Evolutionary conservation across 495 filamentous ascomycete species (phyloP).

Genomic region (Penicillium arizonense): DNA sequence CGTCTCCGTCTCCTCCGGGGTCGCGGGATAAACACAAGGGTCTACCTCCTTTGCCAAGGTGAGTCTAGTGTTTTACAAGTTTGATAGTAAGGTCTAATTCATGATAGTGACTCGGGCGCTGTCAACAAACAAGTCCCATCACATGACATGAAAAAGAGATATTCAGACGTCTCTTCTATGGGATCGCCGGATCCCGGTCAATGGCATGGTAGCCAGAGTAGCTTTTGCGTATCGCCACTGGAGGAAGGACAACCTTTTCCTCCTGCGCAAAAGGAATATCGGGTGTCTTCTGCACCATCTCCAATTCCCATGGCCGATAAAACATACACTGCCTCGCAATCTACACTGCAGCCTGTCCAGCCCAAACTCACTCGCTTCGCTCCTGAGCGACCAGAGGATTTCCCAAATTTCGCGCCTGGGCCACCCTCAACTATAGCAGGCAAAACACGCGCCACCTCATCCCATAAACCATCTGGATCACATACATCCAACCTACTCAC

Average conservation of each 20-base stretch:
- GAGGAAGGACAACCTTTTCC: conserved; percentile 23
- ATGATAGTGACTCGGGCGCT: not conserved
- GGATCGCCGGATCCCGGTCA: conserved; percentile 31
- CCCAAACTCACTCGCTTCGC: conserved; percentile 12
- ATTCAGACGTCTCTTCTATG: conserved; percentile 46
- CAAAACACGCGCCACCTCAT: conserved; percentile 21
- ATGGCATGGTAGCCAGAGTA: conserved; percentile 25
- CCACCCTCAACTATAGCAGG: conserved; percentile 39
- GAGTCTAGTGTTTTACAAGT: conserved; percentile 13
- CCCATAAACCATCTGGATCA: conserved; percentile 21
- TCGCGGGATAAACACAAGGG: too few species aligned
- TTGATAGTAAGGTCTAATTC: conserved; percentile 2
- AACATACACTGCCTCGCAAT: not conserved
- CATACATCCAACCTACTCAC: conserved; percentile 24
- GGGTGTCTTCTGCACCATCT: conserved; percentile 7
- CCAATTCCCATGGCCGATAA: not conserved
- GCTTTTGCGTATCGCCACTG: conserved; percentile 48
- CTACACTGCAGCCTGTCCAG: conserved; percentile 2
- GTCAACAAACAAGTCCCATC: not conserved
- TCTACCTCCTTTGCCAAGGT: conserved; percentile 36
- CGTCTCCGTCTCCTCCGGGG: too few species aligned
- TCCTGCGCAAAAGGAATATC: conserved; percentile 5
- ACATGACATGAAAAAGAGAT: conserved; percentile 1
- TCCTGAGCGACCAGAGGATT: conserved; percentile 26
- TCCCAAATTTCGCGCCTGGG: conserved; percentile 52